Base-by-base conservation (phyloP, 352 stramenopile species). In the Phytopythium vexans region DNA sequence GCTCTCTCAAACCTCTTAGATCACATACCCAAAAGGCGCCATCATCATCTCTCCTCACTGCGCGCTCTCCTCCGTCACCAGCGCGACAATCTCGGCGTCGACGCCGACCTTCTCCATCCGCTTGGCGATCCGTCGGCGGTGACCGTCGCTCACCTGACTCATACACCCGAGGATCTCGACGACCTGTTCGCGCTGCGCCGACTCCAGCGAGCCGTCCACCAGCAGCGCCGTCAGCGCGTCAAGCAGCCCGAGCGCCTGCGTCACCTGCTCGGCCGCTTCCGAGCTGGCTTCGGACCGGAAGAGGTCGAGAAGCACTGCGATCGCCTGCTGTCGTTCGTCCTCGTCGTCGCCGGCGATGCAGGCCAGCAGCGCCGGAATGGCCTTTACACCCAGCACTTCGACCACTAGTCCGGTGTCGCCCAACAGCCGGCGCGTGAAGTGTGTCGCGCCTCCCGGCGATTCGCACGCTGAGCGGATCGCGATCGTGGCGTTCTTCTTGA, bases 401-500 rank as follows among this genome's bases (percentile, higher is more conserved):
- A 87, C 61, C 36, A 89, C 35, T 12, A 88, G 44, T 3, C 60
- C 52, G 4, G 63, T 67, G 6, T 75, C 52, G 1, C 49, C 21
- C 2, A 89, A 61, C 32, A 89, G 49, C 41, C 57, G 64, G 39
- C 71, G 65, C 0, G 64, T 64, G 41, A 89, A 88, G 16, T 69
- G 63, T 21, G 53, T 34, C 5, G 78, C 52, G 0, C 79, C 77
- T 3, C 67, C 60, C 0, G 79, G 72, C 2, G 74, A 64, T 10
- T 92, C 82, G 21, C 78, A 89, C 3, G 74, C 77, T 7, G 73
- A 89, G 52, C 83, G 87, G 54, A 89, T 71, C 4, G 77, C 59
- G 33, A 88, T 77, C 8, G 48, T 64, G 4, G 79, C 76, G 44
- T 88, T 90, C n/a, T 63, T 49, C 10, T 69, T 62, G 40, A 89